A percentile compares a stretch with the other conserved stretches of the same genome.
These are phyloP conservation scores for Ganoderma boninense DNA, from an alignment of 1,284 basidiomycete species.

Conservation along the genomic window DNA sequence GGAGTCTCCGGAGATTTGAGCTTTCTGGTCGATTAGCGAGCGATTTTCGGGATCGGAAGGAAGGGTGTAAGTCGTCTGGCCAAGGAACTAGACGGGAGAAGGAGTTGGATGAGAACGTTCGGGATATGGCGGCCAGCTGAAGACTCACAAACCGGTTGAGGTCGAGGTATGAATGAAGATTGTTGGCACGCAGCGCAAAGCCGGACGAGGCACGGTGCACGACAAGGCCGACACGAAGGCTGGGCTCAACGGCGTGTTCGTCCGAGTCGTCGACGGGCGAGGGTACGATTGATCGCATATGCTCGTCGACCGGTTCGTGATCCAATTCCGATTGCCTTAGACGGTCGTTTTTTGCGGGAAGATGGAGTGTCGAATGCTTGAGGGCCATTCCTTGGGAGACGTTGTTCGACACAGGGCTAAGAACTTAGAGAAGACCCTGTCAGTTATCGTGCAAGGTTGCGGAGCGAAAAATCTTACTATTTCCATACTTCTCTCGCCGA, in stretches of 20 bases:
- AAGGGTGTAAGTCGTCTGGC: constrained; percentile 58
- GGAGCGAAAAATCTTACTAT: constrained; percentile 9
- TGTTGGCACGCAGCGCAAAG: constrained; percentile 83
- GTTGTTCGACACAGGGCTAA: constrained; percentile 50
- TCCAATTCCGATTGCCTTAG: constrained; percentile 17
- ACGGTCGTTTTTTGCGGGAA: constrained; percentile 22
- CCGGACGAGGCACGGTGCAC: constrained; percentile 65
- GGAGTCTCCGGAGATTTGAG: constrained; percentile 88
- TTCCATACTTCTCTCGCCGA: constrained; percentile 65
- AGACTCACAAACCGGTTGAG: constrained; percentile 77
- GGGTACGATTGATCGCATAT: constrained; percentile 44
- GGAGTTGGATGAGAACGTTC: constrained; percentile 6
- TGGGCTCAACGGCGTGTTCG: constrained; percentile 46
- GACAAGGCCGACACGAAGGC: constrained; percentile 67
- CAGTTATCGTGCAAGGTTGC: neutral
- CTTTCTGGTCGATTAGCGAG: constrained; percentile 76
- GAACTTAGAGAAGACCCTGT: constrained; percentile 41
- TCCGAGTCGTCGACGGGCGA: constrained; percentile 57
- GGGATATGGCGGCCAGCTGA: neutral
- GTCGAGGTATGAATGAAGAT: constrained; percentile 84
- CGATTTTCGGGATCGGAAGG: constrained; percentile 69
- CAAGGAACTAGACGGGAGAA: constrained; percentile 53
- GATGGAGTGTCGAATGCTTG: constrained; percentile 64
- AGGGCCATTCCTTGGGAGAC: constrained; percentile 58
- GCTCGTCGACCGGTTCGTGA: constrained; percentile 26